phyloP scores from a whole-genome alignment of 495 filamentous ascomycete species.

The Trichoderma erinaceum region DNA sequence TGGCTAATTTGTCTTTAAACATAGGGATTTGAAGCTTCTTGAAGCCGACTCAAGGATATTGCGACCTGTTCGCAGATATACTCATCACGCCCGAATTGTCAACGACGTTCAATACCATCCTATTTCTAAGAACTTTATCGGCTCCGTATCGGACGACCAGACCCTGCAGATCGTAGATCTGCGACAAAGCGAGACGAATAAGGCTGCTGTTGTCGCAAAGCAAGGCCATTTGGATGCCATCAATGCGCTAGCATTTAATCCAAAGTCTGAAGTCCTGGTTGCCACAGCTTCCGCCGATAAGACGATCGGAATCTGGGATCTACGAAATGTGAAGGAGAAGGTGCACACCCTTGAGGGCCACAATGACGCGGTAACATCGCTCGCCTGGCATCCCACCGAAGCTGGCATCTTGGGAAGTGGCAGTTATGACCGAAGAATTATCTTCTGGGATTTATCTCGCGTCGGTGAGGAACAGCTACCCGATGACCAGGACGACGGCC shows the following conservation, averaged over 20 bases:
- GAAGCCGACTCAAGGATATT: slow-evolving; percentile 63
- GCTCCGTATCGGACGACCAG: slow-evolving; percentile 90
- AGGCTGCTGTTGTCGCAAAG: slow-evolving; percentile 59
- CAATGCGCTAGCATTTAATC: slow-evolving; percentile 91
- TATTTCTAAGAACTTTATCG: slow-evolving; percentile 71
- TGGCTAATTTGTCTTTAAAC: background rate
- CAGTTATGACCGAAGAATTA: slow-evolving; percentile 85
- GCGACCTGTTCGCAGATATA: slow-evolving; percentile 66
- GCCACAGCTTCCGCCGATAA: slow-evolving; percentile 94
- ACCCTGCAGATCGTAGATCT: slow-evolving; percentile 88
- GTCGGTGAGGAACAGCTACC: slow-evolving; percentile 91
- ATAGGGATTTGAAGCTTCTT: slow-evolving; percentile 72
- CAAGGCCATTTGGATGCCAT: slow-evolving; percentile 79
- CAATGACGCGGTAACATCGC: slow-evolving; percentile 77
- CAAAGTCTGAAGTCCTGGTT: slow-evolving; percentile 73
- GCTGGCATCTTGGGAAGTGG: slow-evolving; percentile 80
- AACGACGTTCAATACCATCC: slow-evolving; percentile 97
- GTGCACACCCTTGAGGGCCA: slow-evolving; percentile 83
- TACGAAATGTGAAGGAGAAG: slow-evolving; percentile 80
- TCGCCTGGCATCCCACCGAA: slow-evolving; percentile 91
- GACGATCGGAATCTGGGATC: slow-evolving; percentile 90
- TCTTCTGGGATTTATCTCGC: slow-evolving; percentile 91
- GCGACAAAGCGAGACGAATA: slow-evolving; percentile 55
- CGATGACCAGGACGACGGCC: slow-evolving; percentile 94
- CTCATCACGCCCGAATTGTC: slow-evolving; percentile 82